Evolutionary conservation across 257 asterid species (phyloP).

Genomic region (Plantago major): DNA sequence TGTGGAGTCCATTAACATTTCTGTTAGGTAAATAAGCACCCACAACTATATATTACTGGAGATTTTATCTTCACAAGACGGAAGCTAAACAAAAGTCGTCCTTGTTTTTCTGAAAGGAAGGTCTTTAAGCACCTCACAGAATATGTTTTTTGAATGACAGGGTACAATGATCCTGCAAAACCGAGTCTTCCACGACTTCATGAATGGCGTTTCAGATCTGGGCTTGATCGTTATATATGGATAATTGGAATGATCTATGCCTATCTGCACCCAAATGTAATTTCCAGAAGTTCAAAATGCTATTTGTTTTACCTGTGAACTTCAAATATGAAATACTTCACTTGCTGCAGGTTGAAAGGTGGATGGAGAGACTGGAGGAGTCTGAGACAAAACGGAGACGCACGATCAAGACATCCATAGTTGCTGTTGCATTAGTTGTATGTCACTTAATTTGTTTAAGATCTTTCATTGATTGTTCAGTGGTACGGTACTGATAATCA

Average conservation of each 20-base stretch:
- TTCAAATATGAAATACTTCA: slow-evolving; percentile 13
- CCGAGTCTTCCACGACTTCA: slow-evolving; percentile 87
- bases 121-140: slow-evolving; percentile 18
- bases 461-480: neutral
- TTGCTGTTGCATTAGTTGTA: slow-evolving; percentile 54
- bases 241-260: slow-evolving; percentile 85
- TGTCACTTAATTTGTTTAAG: slow-evolving; percentile 23
- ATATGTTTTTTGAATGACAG: slow-evolving; percentile 34
- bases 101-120: no score
- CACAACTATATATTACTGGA: neutral
- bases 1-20: slow-evolving; percentile 78
- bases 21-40: slow-evolving; percentile 52
- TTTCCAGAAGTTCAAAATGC: slow-evolving; percentile 7
- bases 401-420: slow-evolving; percentile 58
- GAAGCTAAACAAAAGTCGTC: slow-evolving; percentile 6
- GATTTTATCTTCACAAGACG: slow-evolving; percentile 1
- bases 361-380: slow-evolving; percentile 98
- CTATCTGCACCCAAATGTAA: slow-evolving; percentile 76
- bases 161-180: slow-evolving; percentile 88
- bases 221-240: slow-evolving; percentile 91
- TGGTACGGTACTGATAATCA: neutral
- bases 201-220: slow-evolving; percentile 95
- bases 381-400: slow-evolving; percentile 72
- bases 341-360: slow-evolving; percentile 73
- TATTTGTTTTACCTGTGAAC: slow-evolving; percentile 12